Conservation (phyloP, 2,329 filamentous ascomycete genomes). For the Colletotrichum trifolii region DNA sequence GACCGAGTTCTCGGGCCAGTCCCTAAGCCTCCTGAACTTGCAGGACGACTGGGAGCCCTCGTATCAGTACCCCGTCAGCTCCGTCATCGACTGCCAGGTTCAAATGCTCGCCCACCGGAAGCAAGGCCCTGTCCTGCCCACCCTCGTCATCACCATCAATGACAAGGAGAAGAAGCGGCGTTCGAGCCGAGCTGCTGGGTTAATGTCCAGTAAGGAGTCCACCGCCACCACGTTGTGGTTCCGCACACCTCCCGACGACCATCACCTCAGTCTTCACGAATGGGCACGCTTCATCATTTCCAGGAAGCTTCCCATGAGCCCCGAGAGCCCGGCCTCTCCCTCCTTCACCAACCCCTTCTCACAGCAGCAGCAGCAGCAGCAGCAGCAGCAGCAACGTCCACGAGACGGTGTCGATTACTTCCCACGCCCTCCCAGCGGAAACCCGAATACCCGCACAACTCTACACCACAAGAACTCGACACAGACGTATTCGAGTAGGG, state of each 20-base stretch:
- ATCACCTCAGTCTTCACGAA: conserved; percentile 64
- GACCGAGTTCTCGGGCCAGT: conserved; percentile 17
- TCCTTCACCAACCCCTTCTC: conserved; percentile 66
- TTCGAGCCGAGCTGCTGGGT: conserved; percentile 70
- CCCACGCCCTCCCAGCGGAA: conserved; percentile 57
- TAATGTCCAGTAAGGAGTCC: conserved; percentile 64
- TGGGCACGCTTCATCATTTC: conserved; percentile 67
- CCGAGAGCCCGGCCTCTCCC: conserved; percentile 65
- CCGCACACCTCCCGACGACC: conserved; percentile 63
- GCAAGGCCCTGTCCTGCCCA: conserved; percentile 68
- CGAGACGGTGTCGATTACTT: conserved; percentile 56
- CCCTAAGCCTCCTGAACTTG: conserved; percentile 35
- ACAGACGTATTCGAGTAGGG: conserved; percentile 59
- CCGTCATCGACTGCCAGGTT: conserved; percentile 67
- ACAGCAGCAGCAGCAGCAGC: conserved; percentile 47
- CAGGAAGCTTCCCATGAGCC: conserved; percentile 56
- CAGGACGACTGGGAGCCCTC: conserved; percentile 66
- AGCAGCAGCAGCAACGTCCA: conserved; percentile 39
- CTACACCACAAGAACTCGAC: conserved; percentile 61
- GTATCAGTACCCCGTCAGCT: conserved; percentile 63
- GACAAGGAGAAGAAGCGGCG: conserved; percentile 73
- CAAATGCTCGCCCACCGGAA: conserved; percentile 71
- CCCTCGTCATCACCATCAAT: conserved; percentile 67
- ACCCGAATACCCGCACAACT: conserved; percentile 48
- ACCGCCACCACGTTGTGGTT: conserved; percentile 65